Conservation (phyloP, 352 stramenopile species). For the Thalassiosira hispida region DNA sequence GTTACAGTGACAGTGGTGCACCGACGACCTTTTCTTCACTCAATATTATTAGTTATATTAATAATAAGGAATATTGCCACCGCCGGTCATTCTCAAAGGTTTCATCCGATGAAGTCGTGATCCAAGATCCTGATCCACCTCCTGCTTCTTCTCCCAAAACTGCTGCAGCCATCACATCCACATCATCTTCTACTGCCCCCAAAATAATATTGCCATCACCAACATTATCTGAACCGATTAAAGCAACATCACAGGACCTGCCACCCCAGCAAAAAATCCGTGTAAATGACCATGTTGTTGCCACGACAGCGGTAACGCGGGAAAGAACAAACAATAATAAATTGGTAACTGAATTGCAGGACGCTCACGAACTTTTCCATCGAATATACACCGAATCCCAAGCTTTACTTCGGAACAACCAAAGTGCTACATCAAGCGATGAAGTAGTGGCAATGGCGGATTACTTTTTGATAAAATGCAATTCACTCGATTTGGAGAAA, state of each 20-base stretch:
- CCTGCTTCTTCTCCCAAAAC: neutral
- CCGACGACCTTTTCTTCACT: too few species aligned
- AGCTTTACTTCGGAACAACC: slow-evolving; percentile 21
- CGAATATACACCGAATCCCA: slow-evolving; percentile 20
- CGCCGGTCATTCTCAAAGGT: neutral
- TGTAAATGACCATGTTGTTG: neutral
- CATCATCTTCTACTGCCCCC: neutral
- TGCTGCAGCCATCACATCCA: neutral
- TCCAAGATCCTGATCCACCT: slow-evolving; percentile 11
- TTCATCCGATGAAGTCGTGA: slow-evolving; percentile 22
- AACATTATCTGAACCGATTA: neutral
- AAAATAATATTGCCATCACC: neutral
- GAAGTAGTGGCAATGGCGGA: slow-evolving; percentile 27
- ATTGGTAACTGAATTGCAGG: slow-evolving; percentile 28
- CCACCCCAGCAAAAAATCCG: neutral
- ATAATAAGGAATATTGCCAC: neutral
- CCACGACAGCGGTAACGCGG: too few species aligned
- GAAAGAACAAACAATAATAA: too few species aligned
- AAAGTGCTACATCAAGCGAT: slow-evolving; percentile 14
- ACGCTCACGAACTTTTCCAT: slow-evolving; percentile 17
- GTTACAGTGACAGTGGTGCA: too few species aligned
- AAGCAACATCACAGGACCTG: neutral
- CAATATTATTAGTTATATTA: neutral
- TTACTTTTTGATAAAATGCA: slow-evolving; percentile 34
- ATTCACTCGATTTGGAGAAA: slow-evolving; percentile 28